Base-by-base conservation (phyloP, 2,329 filamentous ascomycete species). In the Ramularia collo-cygni region DNA sequence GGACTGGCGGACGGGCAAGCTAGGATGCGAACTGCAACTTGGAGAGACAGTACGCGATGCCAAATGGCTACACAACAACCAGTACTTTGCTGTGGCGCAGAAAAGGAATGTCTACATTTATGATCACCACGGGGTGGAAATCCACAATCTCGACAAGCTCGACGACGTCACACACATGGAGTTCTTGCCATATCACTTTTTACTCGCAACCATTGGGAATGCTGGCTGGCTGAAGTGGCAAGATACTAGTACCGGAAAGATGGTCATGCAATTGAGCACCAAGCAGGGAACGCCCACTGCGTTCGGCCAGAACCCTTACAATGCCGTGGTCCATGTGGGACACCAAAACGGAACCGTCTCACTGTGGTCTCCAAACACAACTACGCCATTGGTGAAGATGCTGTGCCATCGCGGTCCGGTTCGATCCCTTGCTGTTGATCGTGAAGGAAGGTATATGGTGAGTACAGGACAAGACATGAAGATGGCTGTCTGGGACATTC, bases 91-190 rank as follows among this genome's bases (percentile, higher is more conserved):
- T 0, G 87, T 95, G 9, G 88, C 92, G 31, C 90, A 98, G 66
- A 95, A 95, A 72, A 92, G 90, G 66, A 83, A 92, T 53, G 85
- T 92, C 49, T 98, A 95, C 68, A 95, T 98, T 50, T 98, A 98
- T 69, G 92, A 95, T 57, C 74, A 79, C 42, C 77, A 85, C 41
- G 92, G 92, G 37, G 85, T 95, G 14, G 92, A 98, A 67, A 68
- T 98, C 39, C 92, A 98, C 63, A 89, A 85, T 60, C 67, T 98
- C 58, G 81, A 81, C 64, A 92, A 92, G 62, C 90, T 95, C 61
- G 77, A 85, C 46, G 92, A 98, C 62, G 85, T 93, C 10, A 83
- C 85, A 9, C 83, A 93, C 63, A 87, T 98, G 75, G 87, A 96
- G 64, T 98, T 95, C 60, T 70, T 96, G 10, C 90, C 90, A 1